Evolutionary conservation across 495 filamentous ascomycete species (phyloP), one percentile per base, ranked within the genome.

Genomic region (Penicillium odoratum): DNA sequence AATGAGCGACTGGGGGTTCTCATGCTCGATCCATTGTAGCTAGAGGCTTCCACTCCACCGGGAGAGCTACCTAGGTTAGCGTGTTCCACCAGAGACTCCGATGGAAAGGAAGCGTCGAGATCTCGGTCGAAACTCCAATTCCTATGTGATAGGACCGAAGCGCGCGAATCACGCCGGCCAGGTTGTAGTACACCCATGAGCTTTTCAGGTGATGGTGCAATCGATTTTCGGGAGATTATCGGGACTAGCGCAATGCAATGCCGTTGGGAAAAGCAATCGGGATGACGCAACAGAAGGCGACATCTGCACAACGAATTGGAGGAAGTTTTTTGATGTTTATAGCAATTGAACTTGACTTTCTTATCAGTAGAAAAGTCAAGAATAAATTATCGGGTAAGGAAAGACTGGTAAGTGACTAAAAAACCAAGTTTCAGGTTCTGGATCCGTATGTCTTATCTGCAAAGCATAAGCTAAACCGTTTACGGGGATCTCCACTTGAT

Each of bases 1-100:
- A 90, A 94, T 5, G 90, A 93, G 53, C 91, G 82, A 42, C 84
- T 85, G 7, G 89, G 89, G 36, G 88, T 87, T 64, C 87, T 79
- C 59, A 88, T 80, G 50, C 75, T 80, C 48, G 72, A 64, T 18
- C 68, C 71, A 42, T 68, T 66, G 59, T 70, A 65, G 50, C 68
- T 69, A 8, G 73, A 71, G 6, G 80, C 67, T 13, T 80, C 77
- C 4, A 67, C 47, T 8, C 69, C 69, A 16, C 66, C 64, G 29
- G 73, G 68, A 29, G 69, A 65, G 58, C 65, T 74, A 56, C 67
- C 67, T 48, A 66, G 48, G 47, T 67, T 69, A 38, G 69, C 66
- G n/a, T 72, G 69, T 61, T 73, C 74, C 38, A 71, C 66, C n/a
- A 63, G 56, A 10, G 62, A 53, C 30, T 68, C 67, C 13, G 64